Evolutionary conservation across 179 eudicot genomes (phyloP), one percentile per base, ranked within the genome.

Genomic region (Drosera spatulata): DNA sequence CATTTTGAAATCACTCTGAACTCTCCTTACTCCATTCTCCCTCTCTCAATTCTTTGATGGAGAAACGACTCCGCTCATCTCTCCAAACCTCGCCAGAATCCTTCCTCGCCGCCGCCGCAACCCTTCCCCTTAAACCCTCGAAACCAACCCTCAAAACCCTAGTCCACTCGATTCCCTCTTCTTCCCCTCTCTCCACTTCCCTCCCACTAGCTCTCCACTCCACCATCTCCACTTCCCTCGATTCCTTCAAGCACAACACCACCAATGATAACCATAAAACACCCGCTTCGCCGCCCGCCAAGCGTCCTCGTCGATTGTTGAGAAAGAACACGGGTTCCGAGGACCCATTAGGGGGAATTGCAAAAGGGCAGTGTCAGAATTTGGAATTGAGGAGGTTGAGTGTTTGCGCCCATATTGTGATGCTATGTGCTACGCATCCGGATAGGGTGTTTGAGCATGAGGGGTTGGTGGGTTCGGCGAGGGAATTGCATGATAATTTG

Each of bases 401-500:
- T 73, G 59, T 85, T 61, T 93, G 74, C 56, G 69, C 85, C 40
- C 77, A 79, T 51, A 61, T 89, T 69, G 70, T 77, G 12, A 73
- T 61, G 5, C 53, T 93, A 10, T 93, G 93, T 47, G 69, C 65
- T 6, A 74, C 79, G 50, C 93, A 89, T 50, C 93, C 95, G 33
- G 73, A 66, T 48, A 77, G 75, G 41, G 80, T 60, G 14, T 93
- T 93, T 53, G 58, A 66, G 4, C 47, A 74, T 3, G 59, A 78
- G 3, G 86, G 81, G 75, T 80, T 93, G 54, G 67, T 93, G 68
- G 85, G 82, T 0, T 67, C 80, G n/a, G 88, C 68, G 41, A 70
- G 64, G 9, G 85, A 79, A 70, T 73, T 88, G 65, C 96, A 93
- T 57, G 93, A 93, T 50, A 86, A 79, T 77, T 67, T 93, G 72